Evolutionary conservation across 257 asterid species (phyloP), one percentile per base, ranked within the genome.

Genomic region (Solanum chaucha): DNA sequence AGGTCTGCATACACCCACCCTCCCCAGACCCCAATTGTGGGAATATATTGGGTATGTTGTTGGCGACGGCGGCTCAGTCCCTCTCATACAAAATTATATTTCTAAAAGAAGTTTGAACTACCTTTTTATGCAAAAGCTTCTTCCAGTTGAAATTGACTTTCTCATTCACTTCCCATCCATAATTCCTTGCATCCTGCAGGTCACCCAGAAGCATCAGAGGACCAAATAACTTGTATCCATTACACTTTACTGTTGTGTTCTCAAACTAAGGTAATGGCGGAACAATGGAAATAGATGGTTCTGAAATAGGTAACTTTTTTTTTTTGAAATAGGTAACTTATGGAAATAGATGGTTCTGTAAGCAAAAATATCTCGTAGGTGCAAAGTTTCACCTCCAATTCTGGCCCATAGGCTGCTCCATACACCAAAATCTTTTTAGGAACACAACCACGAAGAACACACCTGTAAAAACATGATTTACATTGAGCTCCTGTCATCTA

Each of bases 381-480:
- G 28, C 20, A 10, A 48, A 38, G 87, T 72, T 89, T 91, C 86
- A 96, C 99, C 99, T 96, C 98, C 93, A 97, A 90, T 84, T 97
- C 99, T 88, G 99, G 96, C 87, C 99, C 99, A 91, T 86, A 96
- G 85, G 96, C 55, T 70, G 99, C 99, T 87, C 99, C 99, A 90
- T 97, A 97, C 36, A 97, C 99, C 96, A 97, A 90, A 90, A 97
- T 97, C 95, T 97, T 97, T 90, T 97, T 97, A 30, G 99, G 99
- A 88, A 97, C 99, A 84, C 99, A 97, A n/a, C 99, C 99, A 87
- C 99, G 99, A 88, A 97, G 93, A 71, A 97, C 98, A 89, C 99
- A 97, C 93, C 99, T 55, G 64, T 19, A 55, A 55, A 55, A 55
- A 55, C 24, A 19, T 2, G 64, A 55, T 17, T 55, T 55, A 55